Evolutionary conservation across 768 basidiomycete genomes (phyloP), one percentile per base, ranked within the genome.

Genomic region (Lactarius akahatsu): DNA sequence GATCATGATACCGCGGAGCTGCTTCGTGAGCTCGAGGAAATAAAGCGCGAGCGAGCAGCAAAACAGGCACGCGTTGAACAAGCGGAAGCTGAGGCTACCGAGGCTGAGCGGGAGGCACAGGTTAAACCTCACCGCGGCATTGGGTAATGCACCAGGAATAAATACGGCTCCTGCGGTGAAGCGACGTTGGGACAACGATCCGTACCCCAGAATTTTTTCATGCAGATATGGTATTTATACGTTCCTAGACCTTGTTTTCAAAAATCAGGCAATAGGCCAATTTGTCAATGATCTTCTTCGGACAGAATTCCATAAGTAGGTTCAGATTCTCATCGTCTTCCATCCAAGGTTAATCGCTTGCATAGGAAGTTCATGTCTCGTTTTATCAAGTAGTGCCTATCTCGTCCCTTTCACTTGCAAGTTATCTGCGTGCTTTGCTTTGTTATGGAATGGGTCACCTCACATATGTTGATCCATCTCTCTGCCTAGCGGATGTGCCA

Each of bases 251-350:
- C 81, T 97, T 62, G 95, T 98, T 73, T 99, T 98, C 86, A 98
- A 98, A 80, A 98, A 98, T 76, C 97, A 99, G 77, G 93, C 97
- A 0, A 87, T 88, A 77, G 85, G n/a, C n/a, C n/a, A n/a, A 64
- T 98, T 98, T 74, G 94, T 98, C 68, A 98, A 99, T 74, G 96
- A 98, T 77, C 81, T 98, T 59, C 77, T 98, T 67, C 84, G 96
- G 75, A 96, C 94, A 60, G 92, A 95, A 74, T 96, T 96, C 75
- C 94, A 96, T 80, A 92, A 88, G 92, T 93, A 66, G 65, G 90
- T 84, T 16, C 1, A 30, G 30, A 30, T 30, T 30, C 30, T 4
- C 30, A 36, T 32, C 66, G 43, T 52, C 63, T 41, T 62, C 45
- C 41, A 26, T 26, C 59, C n/a, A 32, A 20, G 47, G 23, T 59